Conservation (phyloP, 768 basidiomycete genomes). For the Porphyrellus cyaneotinctus region DNA sequence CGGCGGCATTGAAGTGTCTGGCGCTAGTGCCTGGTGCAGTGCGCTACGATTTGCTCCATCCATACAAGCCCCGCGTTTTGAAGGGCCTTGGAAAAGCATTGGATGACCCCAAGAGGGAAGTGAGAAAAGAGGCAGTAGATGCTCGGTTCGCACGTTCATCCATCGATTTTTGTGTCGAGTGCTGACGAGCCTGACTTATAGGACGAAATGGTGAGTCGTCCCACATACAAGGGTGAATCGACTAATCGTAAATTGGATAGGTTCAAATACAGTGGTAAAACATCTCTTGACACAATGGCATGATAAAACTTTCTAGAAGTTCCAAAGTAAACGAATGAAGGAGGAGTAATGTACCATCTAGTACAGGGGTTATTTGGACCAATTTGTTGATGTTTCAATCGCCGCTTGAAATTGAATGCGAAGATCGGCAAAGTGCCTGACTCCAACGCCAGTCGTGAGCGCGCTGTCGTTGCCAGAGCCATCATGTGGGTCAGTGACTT, state of each 20-base stretch:
- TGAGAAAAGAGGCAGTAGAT: conserved; percentile 87
- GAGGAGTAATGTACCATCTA: too few species aligned
- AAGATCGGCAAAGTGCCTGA: neutral
- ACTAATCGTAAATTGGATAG: conserved; percentile 11
- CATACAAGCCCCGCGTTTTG: conserved; percentile 68
- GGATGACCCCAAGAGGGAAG: conserved; percentile 85
- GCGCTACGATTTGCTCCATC: conserved; percentile 80
- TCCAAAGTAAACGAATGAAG: too few species aligned
- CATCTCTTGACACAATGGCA: neutral
- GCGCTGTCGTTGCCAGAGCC: neutral
- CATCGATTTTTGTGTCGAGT: neutral
- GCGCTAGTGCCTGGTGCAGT: conserved; percentile 69
- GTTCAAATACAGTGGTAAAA: conserved; percentile 29
- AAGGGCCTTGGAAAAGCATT: conserved; percentile 69
- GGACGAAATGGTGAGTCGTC: conserved; percentile 27
- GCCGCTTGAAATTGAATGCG: conserved; percentile 16
- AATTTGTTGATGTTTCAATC: conserved; percentile 9
- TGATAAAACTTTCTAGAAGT: too few species aligned
- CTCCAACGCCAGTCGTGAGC: neutral
- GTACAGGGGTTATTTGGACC: too few species aligned
- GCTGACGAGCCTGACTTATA: conserved; percentile 10
- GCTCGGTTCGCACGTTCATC: conserved; percentile 43
- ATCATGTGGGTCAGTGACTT: conserved; percentile 32
- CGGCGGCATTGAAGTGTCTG: conserved; percentile 71
- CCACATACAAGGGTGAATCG: too few species aligned